Conservation (phyloP, 345 rosid species). For the Leavenworthia alabamica region DNA sequence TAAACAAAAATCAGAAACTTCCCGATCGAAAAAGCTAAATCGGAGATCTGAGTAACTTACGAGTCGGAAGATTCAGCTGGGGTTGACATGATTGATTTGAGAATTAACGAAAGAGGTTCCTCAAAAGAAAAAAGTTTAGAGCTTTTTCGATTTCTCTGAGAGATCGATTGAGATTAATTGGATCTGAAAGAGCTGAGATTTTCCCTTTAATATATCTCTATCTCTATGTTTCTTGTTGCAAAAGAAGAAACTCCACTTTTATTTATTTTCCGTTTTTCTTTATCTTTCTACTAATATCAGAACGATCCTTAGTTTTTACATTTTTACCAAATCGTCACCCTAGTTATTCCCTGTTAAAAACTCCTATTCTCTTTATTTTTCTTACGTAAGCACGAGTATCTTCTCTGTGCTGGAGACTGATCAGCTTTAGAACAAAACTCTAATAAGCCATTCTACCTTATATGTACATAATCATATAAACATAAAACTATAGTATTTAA, state of each 20-base stretch:
- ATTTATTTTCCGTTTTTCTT: not conserved
- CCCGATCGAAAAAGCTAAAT: no score
- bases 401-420: no score
- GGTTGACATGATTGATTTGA: slow-evolving; percentile 42
- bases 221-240: slow-evolving; percentile 50
- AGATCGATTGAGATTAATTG: slow-evolving; percentile 27
- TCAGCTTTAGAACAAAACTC: no score
- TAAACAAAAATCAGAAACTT: not conserved
- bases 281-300: not conserved
- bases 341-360: not conserved
- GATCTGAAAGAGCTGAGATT: slow-evolving; percentile 23
- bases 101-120: slow-evolving; percentile 8
- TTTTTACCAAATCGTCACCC: not conserved
- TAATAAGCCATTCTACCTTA: slow-evolving; percentile 2
- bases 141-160: slow-evolving; percentile 12
- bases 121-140: slow-evolving; percentile 11
- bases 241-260: slow-evolving; percentile 29
- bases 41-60: slow-evolving; percentile 61
- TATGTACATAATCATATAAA: no score
- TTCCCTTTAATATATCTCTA: no score
- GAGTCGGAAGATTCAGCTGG: slow-evolving; percentile 90
- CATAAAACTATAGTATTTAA: slow-evolving; percentile 3
- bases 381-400: no score
- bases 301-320: not conserved
- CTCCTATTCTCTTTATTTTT: no score